Percentiles rank a stretch among this genome's conserved stretches.
These are phyloP conservation scores for Moringa oleifera DNA, from an alignment of 345 rosid genomes.

Conservation along the genomic window DNA sequence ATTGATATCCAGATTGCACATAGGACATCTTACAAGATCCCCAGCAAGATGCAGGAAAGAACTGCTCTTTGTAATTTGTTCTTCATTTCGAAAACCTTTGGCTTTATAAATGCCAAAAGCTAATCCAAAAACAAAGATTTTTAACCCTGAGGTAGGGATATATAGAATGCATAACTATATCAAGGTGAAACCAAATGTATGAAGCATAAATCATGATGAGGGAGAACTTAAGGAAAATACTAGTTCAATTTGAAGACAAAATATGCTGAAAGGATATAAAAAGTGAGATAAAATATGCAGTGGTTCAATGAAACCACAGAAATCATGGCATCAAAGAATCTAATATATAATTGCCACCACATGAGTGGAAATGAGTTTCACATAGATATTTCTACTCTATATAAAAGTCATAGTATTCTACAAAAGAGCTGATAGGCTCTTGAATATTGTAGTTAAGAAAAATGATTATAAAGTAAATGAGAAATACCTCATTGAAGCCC, in stretches of 20 bases:
- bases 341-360: too few relatives aligned
- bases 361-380: background rate
- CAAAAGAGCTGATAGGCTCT: background rate
- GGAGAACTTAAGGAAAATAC: too few relatives aligned
- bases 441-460: background rate
- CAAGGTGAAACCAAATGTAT: background rate
- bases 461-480: background rate
- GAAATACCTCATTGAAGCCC: conserved; percentile 74
- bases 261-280: background rate
- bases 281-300: too few relatives aligned
- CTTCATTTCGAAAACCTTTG: background rate
- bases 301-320: too few relatives aligned
- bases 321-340: too few relatives aligned
- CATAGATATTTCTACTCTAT: too few relatives aligned
- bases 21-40: background rate
- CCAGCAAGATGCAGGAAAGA: too few relatives aligned
- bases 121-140: background rate
- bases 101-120: background rate
- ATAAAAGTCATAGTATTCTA: too few relatives aligned
- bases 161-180: background rate
- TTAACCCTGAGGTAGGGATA: background rate
- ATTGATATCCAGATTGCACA: conserved; percentile 15
- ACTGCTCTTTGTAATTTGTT: background rate
- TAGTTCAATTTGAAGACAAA: too few relatives aligned
- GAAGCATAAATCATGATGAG: too few relatives aligned